Evolutionary conservation across 208 protist genomes (phyloP).

Genomic region (Trypanosoma conorhini): DNA sequence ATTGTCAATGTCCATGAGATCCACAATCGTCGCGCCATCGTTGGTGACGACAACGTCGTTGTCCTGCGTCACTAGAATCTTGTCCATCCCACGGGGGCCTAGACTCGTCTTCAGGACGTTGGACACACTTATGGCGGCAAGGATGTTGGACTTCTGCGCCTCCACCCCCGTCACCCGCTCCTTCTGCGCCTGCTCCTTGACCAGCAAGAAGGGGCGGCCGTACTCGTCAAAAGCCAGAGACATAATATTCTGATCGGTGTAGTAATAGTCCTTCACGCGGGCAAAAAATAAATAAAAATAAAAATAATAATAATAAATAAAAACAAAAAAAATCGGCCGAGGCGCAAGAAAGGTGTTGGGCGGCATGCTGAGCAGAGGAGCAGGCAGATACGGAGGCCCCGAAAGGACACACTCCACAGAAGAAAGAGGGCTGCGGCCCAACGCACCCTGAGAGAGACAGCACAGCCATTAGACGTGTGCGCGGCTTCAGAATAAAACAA

Average conservation of each 20-base stretch:
- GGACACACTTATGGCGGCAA: slow-evolving; percentile 96
- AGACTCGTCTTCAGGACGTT: slow-evolving; percentile 98
- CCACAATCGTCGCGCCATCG: slow-evolving; percentile 99
- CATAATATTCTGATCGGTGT: slow-evolving; percentile 51
- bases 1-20: slow-evolving; percentile 99
- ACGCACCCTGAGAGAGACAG: neutral
- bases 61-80: slow-evolving; percentile 98
- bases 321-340: slow-evolving; percentile 11
- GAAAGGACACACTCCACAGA: neutral
- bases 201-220: slow-evolving; percentile 99
- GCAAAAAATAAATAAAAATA: slow-evolving; percentile 20
- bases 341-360: neutral
- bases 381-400: neutral
- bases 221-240: slow-evolving; percentile 99
- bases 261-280: neutral
- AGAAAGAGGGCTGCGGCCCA: neutral
- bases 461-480: neutral
- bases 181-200: slow-evolving; percentile 98
- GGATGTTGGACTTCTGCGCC: slow-evolving; percentile 99
- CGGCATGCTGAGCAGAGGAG: no score
- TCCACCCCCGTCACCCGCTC: slow-evolving; percentile 96
- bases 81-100: slow-evolving; percentile 98
- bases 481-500: neutral
- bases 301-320: slow-evolving; percentile 21
- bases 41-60: slow-evolving; percentile 99